Evolutionary conservation across 2,329 filamentous ascomycete genomes (phyloP), one percentile per base, ranked within the genome.

Genomic region (Calycina herbarum): DNA sequence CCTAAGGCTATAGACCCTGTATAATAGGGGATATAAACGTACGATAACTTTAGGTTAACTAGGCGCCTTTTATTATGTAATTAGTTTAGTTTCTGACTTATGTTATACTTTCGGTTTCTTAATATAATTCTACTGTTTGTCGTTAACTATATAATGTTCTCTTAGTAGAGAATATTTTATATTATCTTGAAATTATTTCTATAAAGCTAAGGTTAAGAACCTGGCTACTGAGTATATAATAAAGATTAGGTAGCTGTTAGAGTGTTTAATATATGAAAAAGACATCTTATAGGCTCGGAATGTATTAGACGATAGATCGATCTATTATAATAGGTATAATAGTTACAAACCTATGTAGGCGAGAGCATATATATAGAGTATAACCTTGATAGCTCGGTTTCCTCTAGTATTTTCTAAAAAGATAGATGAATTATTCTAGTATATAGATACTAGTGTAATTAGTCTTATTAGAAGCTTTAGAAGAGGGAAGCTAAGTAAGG

Each of bases 301-400:
- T 56, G 51, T 17, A 56, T 56, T 56, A 17, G 51, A 56, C 51
- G 51, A 56, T 3, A 24, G 51, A 56, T 56, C 51, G 6, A 56
- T 56, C 51, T 20, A 20, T 20, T 20, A 56, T 56, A 17, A 56
- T 56, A 56, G 51, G 51, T 56, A 5, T 56, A 5, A 56, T 56
- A 24, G 51, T 56, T 17, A 56, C 51, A 56, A 56, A 56, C n/a
- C 51, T 17, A 24, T 56, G 51, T 17, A 56, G 51, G 51, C 51
- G 27, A 56, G 51, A 5, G 51, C 51, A 56, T 56, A 5, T 11
- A 24, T 5, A 56, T 5, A 24, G 51, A 17, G 51, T 5, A 5
- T 56, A 56, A 56, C 51, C 51, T 56, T 29, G 5, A 56, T 56
- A 56, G 51, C 51, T 56, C 51, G 51, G 51, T 24, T 56, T 56